Conservation (phyloP, 2,329 filamentous ascomycete genomes). For the Diaporthe ampelina region DNA sequence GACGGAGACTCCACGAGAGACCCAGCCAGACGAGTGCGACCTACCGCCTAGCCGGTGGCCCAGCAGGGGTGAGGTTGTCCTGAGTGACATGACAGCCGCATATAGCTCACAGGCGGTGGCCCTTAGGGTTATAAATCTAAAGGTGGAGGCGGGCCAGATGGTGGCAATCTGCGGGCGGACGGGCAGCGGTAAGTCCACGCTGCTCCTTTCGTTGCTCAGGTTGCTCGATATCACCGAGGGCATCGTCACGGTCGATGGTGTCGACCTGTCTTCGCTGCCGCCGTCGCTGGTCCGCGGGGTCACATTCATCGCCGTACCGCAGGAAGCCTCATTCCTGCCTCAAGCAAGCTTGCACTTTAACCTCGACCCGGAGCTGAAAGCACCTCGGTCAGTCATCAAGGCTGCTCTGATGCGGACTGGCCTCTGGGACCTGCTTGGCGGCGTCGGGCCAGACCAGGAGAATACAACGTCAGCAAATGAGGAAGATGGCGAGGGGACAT, state of each 20-base stretch:
- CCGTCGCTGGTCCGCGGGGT: slow-evolving; percentile 60
- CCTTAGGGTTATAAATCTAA: slow-evolving; percentile 47
- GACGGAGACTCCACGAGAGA: slow-evolving; percentile 43
- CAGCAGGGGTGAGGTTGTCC: slow-evolving; percentile 45
- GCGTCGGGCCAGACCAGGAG: slow-evolving; percentile 43
- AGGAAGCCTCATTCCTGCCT: slow-evolving; percentile 60
- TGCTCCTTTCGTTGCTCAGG: slow-evolving; percentile 62
- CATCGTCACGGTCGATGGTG: slow-evolving; percentile 60
- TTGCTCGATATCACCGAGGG: slow-evolving; percentile 61
- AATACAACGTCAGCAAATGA: slow-evolving; percentile 42
- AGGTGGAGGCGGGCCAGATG: slow-evolving; percentile 58
- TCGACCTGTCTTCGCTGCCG: slow-evolving; percentile 60
- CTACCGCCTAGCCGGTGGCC: slow-evolving; percentile 48
- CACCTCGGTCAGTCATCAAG: slow-evolving; percentile 55
- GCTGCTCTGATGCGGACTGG: slow-evolving; percentile 54
- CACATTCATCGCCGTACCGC: slow-evolving; percentile 55
- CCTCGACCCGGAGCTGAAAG: slow-evolving; percentile 56
- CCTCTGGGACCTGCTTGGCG: slow-evolving; percentile 41
- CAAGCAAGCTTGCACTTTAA: slow-evolving; percentile 62
- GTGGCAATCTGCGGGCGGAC: slow-evolving; percentile 68
- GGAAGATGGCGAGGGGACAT: slow-evolving; percentile 27
- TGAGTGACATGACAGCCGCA: slow-evolving; percentile 48
- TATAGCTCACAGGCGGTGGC: slow-evolving; percentile 47
- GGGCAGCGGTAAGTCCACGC: slow-evolving; percentile 60
- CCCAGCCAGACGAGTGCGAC: slow-evolving; percentile 2